Percentiles rank a stretch among this genome's conserved stretches.
phyloP scores from a whole-genome alignment of 2,329 filamentous ascomycete species.

The Calonectria leucothoes region DNA sequence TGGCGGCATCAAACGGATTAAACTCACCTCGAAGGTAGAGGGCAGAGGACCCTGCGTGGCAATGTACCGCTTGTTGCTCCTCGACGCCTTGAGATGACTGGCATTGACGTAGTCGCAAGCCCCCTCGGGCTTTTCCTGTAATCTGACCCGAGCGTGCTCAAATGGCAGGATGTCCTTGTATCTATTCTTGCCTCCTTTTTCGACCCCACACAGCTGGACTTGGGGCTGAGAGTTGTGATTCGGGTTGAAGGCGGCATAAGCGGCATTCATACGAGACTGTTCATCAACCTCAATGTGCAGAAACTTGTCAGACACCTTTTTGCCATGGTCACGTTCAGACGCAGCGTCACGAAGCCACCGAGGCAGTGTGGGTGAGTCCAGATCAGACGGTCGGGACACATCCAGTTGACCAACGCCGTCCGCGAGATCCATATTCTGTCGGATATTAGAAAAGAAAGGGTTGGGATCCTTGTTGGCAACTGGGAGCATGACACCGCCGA shows the following conservation, averaged over 20 bases:
- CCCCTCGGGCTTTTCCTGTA: conserved; percentile 74
- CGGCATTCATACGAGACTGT: conserved; percentile 92
- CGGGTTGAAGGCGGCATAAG: conserved; percentile 64
- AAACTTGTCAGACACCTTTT: conserved; percentile 84
- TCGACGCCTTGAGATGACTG: conserved; percentile 82
- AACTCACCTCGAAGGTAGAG: conserved; percentile 85
- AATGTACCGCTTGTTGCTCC: conserved; percentile 93
- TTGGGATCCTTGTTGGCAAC: conserved; percentile 75
- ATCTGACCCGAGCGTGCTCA: conserved; percentile 88
- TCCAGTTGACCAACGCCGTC: conserved; percentile 90
- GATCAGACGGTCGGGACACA: conserved; percentile 58
- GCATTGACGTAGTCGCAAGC: conserved; percentile 96
- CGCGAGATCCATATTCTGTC: conserved; percentile 95
- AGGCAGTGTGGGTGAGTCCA: conserved; percentile 70
- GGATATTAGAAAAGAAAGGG: conserved; percentile 95
- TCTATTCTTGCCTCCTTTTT: conserved; percentile 94
- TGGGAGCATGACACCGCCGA: conserved; percentile 89
- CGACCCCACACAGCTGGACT: conserved; percentile 88
- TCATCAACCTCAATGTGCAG: conserved; percentile 86
- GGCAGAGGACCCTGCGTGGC: conserved; percentile 94
- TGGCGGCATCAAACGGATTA: not conserved
- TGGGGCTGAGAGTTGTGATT: conserved; percentile 40
- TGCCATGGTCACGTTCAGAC: conserved; percentile 77
- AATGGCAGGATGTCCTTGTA: conserved; percentile 99
- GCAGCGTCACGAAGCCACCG: conserved; percentile 80